Evolutionary conservation across 495 filamentous ascomycete species (phyloP).

Genomic region (Penicillium roqueforti): DNA sequence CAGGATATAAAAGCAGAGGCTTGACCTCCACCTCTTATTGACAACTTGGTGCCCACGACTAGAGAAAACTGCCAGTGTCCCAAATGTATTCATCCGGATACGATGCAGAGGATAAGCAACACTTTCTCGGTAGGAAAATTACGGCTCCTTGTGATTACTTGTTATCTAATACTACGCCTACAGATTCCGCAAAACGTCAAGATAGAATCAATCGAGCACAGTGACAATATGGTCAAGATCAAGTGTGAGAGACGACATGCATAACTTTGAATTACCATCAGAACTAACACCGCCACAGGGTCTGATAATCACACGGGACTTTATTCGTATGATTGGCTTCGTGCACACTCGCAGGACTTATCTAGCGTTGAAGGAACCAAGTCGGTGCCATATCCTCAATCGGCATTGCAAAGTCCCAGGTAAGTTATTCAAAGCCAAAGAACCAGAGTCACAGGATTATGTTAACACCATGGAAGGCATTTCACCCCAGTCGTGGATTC

Average conservation of each 20-base stretch:
- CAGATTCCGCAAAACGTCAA: slow-evolving; percentile 54
- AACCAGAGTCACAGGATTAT: background rate
- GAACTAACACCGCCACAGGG: slow-evolving; percentile 29
- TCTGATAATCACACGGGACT: slow-evolving; percentile 50
- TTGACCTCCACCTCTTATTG: background rate
- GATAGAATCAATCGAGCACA: slow-evolving; percentile 22
- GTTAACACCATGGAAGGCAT: background rate
- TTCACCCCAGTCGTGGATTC: slow-evolving; percentile 28
- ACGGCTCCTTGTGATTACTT: background rate
- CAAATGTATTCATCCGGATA: slow-evolving; percentile 70
- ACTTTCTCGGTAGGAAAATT: slow-evolving; percentile 57
- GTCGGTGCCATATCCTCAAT: background rate
- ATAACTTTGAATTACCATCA: background rate
- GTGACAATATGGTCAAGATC: slow-evolving; percentile 11
- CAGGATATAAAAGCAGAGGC: background rate
- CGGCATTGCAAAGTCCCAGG: background rate
- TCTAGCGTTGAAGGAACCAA: background rate
- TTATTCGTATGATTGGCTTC: slow-evolving; percentile 53
- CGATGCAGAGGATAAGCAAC: slow-evolving; percentile 67
- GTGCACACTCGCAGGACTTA: slow-evolving; percentile 13
- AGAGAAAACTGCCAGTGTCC: slow-evolving; percentile 82
- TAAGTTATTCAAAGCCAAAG: background rate
- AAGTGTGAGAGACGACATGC: slow-evolving; percentile 25
- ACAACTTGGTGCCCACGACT: background rate
- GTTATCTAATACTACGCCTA: background rate